These are phyloP conservation scores for Metschnikowia reukaufii DNA, from an alignment of 805 yeast species.

Conservation along the genomic window DNA sequence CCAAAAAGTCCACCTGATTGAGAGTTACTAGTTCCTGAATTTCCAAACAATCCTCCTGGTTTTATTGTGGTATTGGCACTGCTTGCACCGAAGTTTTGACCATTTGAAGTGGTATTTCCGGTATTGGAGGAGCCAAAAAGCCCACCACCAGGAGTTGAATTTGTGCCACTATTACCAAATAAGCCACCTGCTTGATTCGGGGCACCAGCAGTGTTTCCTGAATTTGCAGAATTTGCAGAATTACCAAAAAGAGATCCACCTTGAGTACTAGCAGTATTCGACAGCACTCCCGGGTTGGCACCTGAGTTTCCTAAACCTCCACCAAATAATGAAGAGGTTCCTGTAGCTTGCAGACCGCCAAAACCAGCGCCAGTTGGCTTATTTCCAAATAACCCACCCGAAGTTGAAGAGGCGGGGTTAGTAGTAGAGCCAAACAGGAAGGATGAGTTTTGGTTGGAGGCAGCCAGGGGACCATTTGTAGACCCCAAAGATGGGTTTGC, in stretches of 20 bases:
- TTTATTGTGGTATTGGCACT: not conserved
- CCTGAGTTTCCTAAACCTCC: conserved; percentile 9
- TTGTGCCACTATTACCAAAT: conserved; percentile 19
- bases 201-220: conserved; percentile 9
- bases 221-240: conserved; percentile 6
- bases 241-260: conserved; percentile 28
- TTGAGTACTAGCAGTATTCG: not conserved
- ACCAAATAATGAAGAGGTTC: not conserved
- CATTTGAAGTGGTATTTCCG: conserved; percentile 2
- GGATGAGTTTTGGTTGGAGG: not conserved
- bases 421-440: conserved; percentile 1
- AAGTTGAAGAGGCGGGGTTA: conserved; percentile 2
- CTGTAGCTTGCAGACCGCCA: not conserved
- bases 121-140: conserved; percentile 25
- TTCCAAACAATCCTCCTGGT: conserved; percentile 5
- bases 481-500: conserved; percentile 3
- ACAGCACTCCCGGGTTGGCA: not conserved
- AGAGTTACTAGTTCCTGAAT: not conserved
- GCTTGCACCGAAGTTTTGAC: not conserved
- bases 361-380: not conserved
- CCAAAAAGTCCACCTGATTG: conserved; percentile 12
- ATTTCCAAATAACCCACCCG: conserved; percentile 8
- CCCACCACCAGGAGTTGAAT: conserved; percentile 14
- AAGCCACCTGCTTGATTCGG: conserved; percentile 22
- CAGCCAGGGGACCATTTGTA: not conserved